Percentiles rank a stretch among this genome's conserved stretches.
Conservation (phyloP, 1,284 basidiomycete genomes). For the Moniliella sp. region DNA sequence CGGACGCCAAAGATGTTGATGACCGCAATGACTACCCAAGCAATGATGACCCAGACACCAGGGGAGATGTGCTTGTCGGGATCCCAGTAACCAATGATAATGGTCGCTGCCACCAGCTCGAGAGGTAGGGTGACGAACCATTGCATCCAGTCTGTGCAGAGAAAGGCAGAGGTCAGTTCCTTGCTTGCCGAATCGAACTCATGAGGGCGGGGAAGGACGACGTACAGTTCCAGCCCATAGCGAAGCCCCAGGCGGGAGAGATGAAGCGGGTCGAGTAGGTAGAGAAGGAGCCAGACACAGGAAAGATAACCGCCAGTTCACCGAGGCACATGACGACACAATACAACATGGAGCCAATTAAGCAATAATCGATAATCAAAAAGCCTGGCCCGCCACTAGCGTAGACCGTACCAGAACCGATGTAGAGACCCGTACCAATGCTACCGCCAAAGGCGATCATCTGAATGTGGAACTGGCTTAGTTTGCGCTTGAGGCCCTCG, state of each 20-base stretch:
- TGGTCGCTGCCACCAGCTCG: constrained; percentile 35
- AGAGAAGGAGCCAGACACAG: constrained; percentile 23
- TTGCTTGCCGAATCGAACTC: no score
- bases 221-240: constrained; percentile 33
- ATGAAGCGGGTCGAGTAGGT: constrained; percentile 21
- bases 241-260: constrained; percentile 51
- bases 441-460: constrained; percentile 41
- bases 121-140: constrained; percentile 25
- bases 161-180: no score
- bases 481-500: background rate
- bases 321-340: constrained; percentile 17
- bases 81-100: constrained; percentile 30
- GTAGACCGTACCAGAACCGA: constrained; percentile 38
- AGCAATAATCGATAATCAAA: constrained; percentile 16
- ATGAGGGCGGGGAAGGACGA: no score
- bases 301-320: constrained; percentile 18
- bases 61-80: constrained; percentile 11
- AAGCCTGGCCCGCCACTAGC: constrained; percentile 22
- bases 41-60: constrained; percentile 17
- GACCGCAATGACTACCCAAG: constrained; percentile 10
- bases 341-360: constrained; percentile 18
- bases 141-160: constrained; percentile 7
- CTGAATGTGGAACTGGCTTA: constrained; percentile 1
- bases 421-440: constrained; percentile 38
- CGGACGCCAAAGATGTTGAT: constrained; percentile 21